Percentiles rank a stretch among this genome's conserved stretches.
Evolutionary conservation across 352 stramenopile species (phyloP).

Genomic region (Globisporangium nodosum): DNA sequence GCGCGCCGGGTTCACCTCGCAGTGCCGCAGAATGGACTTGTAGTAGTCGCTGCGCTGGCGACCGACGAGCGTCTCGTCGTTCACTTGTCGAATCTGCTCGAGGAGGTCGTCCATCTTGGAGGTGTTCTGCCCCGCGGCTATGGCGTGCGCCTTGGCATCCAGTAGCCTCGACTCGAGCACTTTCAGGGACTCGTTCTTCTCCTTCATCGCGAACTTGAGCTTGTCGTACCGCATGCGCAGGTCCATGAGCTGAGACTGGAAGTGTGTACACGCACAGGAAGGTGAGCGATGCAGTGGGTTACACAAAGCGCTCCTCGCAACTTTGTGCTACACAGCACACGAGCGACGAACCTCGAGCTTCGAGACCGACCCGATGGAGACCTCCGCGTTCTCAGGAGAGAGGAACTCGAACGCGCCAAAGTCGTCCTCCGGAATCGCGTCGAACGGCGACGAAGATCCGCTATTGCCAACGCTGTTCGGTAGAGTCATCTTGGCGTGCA

Average conservation of each 20-base stretch:
- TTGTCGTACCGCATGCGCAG: conserved; percentile 73
- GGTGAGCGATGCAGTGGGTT: background rate
- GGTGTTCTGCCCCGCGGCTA: conserved; percentile 39
- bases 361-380: conserved; percentile 43
- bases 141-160: conserved; percentile 41
- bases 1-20: conserved; percentile 68
- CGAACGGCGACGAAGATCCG: background rate
- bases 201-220: conserved; percentile 57
- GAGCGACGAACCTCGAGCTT: conserved; percentile 41
- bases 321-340: background rate
- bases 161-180: conserved; percentile 54
- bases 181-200: conserved; percentile 40
- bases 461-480: conserved; percentile 3
- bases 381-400: conserved; percentile 42
- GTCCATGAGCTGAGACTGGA: conserved; percentile 49
- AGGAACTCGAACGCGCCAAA: conserved; percentile 65
- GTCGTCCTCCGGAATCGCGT: conserved; percentile 27
- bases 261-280: background rate
- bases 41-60: conserved; percentile 79
- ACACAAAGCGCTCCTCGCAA: background rate
- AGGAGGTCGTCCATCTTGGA: conserved; percentile 53
- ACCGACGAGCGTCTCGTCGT: conserved; percentile 52
- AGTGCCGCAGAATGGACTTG: conserved; percentile 71
- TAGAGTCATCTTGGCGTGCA: conserved; percentile 2
- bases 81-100: conserved; percentile 55